These are phyloP conservation scores for Wickerhamiella bombiphila DNA, from an alignment of 805 yeast genomes.

Conservation along the genomic window DNA sequence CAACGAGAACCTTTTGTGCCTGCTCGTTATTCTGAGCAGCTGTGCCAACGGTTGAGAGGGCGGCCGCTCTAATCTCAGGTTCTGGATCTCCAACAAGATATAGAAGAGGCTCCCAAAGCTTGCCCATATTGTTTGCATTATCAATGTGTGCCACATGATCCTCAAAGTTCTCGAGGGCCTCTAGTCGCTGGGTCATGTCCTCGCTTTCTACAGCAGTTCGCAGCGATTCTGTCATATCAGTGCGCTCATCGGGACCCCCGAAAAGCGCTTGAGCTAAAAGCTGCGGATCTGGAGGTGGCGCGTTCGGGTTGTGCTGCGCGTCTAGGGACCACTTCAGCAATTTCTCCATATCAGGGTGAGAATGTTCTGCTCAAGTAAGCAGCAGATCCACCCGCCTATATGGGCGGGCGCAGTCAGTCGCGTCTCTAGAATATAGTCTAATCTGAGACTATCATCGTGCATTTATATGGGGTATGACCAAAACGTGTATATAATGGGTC, in stretches of 20 bases:
- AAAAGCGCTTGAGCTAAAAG: constrained; percentile 55
- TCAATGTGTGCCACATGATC: constrained; percentile 87
- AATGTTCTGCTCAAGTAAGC: too few relatives aligned
- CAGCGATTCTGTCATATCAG: constrained; percentile 70
- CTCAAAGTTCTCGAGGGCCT: constrained; percentile 81
- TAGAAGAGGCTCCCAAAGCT: constrained; percentile 67
- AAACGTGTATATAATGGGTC: too few relatives aligned
- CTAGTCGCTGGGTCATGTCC: constrained; percentile 45
- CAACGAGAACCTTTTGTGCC: constrained; percentile 48
- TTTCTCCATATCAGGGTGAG: constrained; percentile 72
- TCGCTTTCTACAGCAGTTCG: constrained; percentile 41
- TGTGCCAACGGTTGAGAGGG: constrained; percentile 68
- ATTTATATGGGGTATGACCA: too few relatives aligned
- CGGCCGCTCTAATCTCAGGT: constrained; percentile 36
- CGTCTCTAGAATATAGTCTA: too few relatives aligned
- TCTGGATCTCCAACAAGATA: constrained; percentile 34
- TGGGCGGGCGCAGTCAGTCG: too few relatives aligned
- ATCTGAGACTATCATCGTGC: too few relatives aligned
- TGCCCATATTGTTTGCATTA: constrained; percentile 85
- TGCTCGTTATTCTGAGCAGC: constrained; percentile 84
- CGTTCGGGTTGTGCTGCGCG: constrained; percentile 33
- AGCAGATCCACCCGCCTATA: too few relatives aligned
- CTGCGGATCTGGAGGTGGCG: constrained; percentile 59
- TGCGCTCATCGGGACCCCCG: constrained; percentile 73
- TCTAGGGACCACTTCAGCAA: constrained; percentile 84